phyloP scores from a whole-genome alignment of 1,284 basidiomycete genomes.

The Kalmanozyma brasiliensis region DNA sequence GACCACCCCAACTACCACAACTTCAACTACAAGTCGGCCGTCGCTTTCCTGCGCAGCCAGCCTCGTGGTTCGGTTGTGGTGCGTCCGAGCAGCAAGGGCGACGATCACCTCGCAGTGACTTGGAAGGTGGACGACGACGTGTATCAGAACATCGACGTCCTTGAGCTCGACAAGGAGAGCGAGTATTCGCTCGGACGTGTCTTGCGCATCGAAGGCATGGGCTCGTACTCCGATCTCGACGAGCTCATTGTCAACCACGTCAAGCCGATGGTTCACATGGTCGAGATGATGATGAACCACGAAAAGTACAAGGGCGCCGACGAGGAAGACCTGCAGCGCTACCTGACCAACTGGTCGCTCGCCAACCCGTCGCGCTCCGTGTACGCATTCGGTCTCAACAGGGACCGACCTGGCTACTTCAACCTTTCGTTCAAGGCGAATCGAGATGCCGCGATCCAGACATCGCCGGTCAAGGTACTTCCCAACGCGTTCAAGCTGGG shows the following conservation, averaged over 20 bases:
- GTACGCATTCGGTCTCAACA: constrained; percentile 94
- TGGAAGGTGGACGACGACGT: constrained; percentile 99
- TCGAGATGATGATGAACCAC: constrained; percentile 93
- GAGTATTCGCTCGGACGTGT: constrained; percentile 77
- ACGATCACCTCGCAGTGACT: constrained; percentile 93
- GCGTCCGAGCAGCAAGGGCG: constrained; percentile 92
- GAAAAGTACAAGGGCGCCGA: constrained; percentile 93
- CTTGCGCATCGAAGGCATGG: constrained; percentile 79
- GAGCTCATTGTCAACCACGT: constrained; percentile 98
- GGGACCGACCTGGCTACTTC: constrained; percentile 90
- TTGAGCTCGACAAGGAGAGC: constrained; percentile 80
- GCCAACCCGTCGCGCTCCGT: constrained; percentile 94
- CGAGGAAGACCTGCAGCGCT: constrained; percentile 78
- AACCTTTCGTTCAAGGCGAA: constrained; percentile 92
- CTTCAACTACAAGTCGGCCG: constrained; percentile 89
- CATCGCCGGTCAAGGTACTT: constrained; percentile 67
- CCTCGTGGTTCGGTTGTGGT: constrained; percentile 82
- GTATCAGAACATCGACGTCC: constrained; percentile 97
- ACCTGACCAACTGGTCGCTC: constrained; percentile 71
- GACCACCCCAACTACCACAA: constrained; percentile 99
- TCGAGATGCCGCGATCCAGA: constrained; percentile 61
- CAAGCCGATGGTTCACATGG: constrained; percentile 89
- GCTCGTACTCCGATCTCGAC: constrained; percentile 90
- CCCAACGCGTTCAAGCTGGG: constrained; percentile 65
- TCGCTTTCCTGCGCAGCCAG: constrained; percentile 86